Evolutionary conservation across 1,284 basidiomycete species (phyloP).

Genomic region (Rugosomyces carneus): DNA sequence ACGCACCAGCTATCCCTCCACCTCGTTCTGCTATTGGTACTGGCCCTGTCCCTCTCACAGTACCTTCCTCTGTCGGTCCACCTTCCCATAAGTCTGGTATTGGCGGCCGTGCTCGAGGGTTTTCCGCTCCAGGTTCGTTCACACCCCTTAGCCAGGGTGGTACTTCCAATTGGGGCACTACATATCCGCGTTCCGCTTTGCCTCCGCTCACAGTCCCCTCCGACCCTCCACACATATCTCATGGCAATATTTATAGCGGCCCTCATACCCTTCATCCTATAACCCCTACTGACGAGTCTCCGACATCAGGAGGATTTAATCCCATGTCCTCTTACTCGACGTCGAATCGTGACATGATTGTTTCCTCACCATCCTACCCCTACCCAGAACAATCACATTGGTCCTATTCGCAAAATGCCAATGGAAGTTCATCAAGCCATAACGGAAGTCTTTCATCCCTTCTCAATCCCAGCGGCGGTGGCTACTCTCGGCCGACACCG

Average conservation of each 20-base stretch:
- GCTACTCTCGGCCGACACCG: slow-evolving; percentile 53
- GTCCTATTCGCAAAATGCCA: slow-evolving; percentile 50
- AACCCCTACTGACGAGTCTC: slow-evolving; percentile 61
- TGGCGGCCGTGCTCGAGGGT: slow-evolving; percentile 63
- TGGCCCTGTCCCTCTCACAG: slow-evolving; percentile 53
- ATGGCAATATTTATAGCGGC: slow-evolving; percentile 52
- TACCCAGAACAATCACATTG: slow-evolving; percentile 52
- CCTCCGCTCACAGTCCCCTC: slow-evolving; percentile 79
- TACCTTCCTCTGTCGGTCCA: slow-evolving; percentile 38
- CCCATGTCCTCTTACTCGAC: slow-evolving; percentile 47
- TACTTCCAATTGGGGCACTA: slow-evolving; percentile 49
- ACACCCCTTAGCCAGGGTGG: slow-evolving; percentile 56
- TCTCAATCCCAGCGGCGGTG: slow-evolving; percentile 64
- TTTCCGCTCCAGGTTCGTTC: slow-evolving; percentile 75
- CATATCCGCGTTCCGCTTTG: slow-evolving; percentile 59
- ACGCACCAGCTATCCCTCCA: slow-evolving; percentile 55
- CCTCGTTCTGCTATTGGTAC: slow-evolving; percentile 67
- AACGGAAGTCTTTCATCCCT: slow-evolving; percentile 72
- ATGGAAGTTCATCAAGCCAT: slow-evolving; percentile 49
- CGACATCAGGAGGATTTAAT: slow-evolving; percentile 48
- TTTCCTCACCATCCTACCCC: slow-evolving; percentile 51
- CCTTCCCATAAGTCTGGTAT: slow-evolving; percentile 38
- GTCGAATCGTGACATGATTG: slow-evolving; percentile 37
- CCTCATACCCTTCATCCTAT: slow-evolving; percentile 58
- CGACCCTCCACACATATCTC: slow-evolving; percentile 53